phyloP scores from a whole-genome alignment of 345 rosid species.

The Eucalyptus shirleyi region DNA sequence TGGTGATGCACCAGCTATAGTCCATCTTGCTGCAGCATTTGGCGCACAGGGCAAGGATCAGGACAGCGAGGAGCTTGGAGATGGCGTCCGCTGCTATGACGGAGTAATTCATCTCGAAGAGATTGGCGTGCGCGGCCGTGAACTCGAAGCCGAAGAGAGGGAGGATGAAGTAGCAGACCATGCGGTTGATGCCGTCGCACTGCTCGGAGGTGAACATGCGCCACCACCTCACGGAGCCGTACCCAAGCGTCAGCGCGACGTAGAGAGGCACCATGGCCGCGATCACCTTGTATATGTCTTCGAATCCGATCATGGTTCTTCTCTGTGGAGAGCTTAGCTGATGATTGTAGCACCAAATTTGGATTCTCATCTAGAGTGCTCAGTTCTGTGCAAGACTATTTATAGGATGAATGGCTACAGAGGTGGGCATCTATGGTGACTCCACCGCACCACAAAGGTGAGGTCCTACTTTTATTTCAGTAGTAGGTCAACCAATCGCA shows the following conservation, averaged over 20 bases:
- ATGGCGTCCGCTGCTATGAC: slow-evolving; percentile 56
- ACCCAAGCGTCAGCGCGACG: slow-evolving; percentile 63
- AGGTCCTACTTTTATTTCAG: neutral
- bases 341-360: neutral
- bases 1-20: slow-evolving; percentile 73
- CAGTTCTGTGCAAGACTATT: neutral
- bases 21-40: slow-evolving; percentile 54
- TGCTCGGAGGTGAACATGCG: slow-evolving; percentile 55
- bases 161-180: slow-evolving; percentile 73
- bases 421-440: neutral
- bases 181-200: slow-evolving; percentile 63
- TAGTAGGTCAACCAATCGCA: neutral
- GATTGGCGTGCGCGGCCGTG: slow-evolving; percentile 60
- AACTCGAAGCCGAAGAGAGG: slow-evolving; percentile 74
- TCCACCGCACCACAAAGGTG: neutral
- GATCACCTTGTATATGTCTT: slow-evolving; percentile 64
- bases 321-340: neutral
- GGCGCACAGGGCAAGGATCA: slow-evolving; percentile 50
- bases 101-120: slow-evolving; percentile 57
- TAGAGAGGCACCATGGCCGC: slow-evolving; percentile 80
- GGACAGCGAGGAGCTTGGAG: slow-evolving; percentile 49
- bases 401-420: neutral
- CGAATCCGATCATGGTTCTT: slow-evolving; percentile 54
- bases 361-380: neutral
- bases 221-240: slow-evolving; percentile 95